Evolutionary conservation across 2,329 filamentous ascomycete species (phyloP).

Genomic region (Dactylellina haptotyla): DNA sequence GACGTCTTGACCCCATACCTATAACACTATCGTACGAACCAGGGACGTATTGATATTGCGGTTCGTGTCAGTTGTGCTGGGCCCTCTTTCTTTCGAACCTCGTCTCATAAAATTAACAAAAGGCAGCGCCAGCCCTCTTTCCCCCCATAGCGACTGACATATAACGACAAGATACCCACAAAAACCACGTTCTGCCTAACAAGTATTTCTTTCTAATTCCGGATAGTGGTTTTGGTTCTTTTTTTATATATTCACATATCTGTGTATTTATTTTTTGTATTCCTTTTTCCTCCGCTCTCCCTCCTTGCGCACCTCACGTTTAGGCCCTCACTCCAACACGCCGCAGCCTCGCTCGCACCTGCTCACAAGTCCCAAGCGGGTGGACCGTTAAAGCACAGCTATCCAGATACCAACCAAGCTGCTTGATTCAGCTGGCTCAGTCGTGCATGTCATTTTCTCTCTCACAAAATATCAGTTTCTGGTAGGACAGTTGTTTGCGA

Average conservation of each 20-base stretch:
- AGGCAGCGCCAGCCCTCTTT: conserved; percentile 47
- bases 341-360: conserved; percentile 42
- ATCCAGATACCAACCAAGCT: conserved; percentile 15
- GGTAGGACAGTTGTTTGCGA: conserved; percentile 44
- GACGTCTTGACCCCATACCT: conserved; percentile 52
- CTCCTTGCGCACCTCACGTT: conserved; percentile 43
- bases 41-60: conserved; percentile 47
- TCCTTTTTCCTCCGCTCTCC: conserved; percentile 31
- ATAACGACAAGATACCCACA: conserved; percentile 54
- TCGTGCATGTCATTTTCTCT: conserved; percentile 30
- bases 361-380: conserved; percentile 41
- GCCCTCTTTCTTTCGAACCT: conserved; percentile 10
- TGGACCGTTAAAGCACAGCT: conserved; percentile 40
- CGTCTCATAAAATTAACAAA: conserved; percentile 53
- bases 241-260: conserved; percentile 47
- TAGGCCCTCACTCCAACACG: conserved; percentile 35
- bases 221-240: conserved; percentile 45
- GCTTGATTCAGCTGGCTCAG: conserved; percentile 43
- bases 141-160: conserved; percentile 51
- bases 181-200: conserved; percentile 53
- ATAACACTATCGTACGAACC: conserved; percentile 52
- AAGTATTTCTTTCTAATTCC: conserved; percentile 54
- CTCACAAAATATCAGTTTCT: conserved; percentile 49
- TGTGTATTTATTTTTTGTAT: too few relatives aligned
- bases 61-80: conserved; percentile 47